phyloP scores from a whole-genome alignment of 768 basidiomycete genomes.

The Sporobolomyces phaffii region DNA sequence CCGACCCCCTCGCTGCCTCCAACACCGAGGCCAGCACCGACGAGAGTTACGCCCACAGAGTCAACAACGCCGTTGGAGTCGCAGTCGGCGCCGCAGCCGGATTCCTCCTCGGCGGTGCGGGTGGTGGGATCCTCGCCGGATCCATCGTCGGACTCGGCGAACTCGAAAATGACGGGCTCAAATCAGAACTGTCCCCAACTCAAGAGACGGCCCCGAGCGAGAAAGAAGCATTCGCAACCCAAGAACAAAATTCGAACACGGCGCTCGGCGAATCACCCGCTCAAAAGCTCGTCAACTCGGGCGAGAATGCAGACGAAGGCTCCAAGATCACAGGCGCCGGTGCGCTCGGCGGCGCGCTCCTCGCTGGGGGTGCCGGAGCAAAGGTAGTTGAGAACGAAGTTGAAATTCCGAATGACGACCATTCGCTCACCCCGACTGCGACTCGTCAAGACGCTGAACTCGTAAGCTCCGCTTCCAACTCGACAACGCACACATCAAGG shows the following conservation, averaged over 20 bases:
- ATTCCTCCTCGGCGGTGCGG: conserved; percentile 11
- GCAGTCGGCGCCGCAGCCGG: background rate
- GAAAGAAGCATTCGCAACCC: background rate
- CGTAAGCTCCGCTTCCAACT: background rate
- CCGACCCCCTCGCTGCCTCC: background rate
- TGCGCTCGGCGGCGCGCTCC: conserved; percentile 9
- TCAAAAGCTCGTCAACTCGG: conserved; percentile 7
- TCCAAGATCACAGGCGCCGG: background rate
- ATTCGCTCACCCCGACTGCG: background rate
- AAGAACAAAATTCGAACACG: background rate
- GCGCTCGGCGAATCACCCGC: conserved; percentile 19
- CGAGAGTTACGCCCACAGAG: background rate
- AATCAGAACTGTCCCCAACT: too few relatives aligned
- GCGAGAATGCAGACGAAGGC: background rate
- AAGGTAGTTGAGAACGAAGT: conserved; percentile 25
- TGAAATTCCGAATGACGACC: background rate
- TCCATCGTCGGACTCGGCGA: background rate
- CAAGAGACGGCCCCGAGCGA: too few relatives aligned
- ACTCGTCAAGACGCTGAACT: background rate
- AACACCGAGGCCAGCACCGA: background rate
- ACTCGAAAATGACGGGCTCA: conserved; percentile 7
- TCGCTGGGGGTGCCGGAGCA: conserved; percentile 16
- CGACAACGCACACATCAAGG: too few relatives aligned
- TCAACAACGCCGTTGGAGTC: conserved; percentile 6
- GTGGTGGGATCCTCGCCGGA: background rate